Percentiles rank a stretch among this genome's conserved stretches.
These are phyloP conservation scores for Carex sylvatica DNA, from an alignment of 202 grass and related monocot species.

Conservation along the genomic window DNA sequence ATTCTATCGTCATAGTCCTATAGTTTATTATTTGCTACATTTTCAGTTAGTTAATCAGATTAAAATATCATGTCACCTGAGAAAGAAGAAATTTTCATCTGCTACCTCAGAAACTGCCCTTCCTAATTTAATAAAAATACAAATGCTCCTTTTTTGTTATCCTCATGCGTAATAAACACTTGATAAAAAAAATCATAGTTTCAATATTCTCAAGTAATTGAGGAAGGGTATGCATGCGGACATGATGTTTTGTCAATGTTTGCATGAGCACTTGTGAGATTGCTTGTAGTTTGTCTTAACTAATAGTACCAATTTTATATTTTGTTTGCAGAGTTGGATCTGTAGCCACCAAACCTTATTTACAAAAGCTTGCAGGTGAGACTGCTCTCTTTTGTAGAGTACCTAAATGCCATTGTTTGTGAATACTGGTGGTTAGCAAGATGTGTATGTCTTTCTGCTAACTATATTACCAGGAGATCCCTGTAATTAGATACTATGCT, in stretches of 20 bases:
- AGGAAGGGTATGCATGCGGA: background rate
- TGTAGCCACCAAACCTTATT: slow-evolving; percentile 71
- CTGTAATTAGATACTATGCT: background rate
- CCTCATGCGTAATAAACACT: background rate
- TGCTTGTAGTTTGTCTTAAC: slow-evolving; percentile 9
- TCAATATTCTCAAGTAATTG: background rate
- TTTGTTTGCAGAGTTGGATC: slow-evolving; percentile 69
- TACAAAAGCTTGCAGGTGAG: slow-evolving; percentile 84
- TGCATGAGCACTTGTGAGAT: background rate
- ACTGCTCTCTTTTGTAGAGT: background rate
- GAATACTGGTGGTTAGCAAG: background rate
- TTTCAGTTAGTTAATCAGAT: background rate
- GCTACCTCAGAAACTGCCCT: background rate
- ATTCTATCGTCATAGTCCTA: background rate
- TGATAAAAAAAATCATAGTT: background rate
- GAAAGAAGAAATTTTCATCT: background rate
- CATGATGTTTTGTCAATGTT: background rate
- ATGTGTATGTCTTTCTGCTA: background rate
- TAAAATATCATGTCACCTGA: background rate
- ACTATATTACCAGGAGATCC: background rate
- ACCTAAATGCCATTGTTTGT: background rate
- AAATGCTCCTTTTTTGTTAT: background rate
- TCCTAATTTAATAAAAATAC: background rate
- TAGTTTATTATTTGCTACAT: background rate
- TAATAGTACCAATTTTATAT: slow-evolving; percentile 31